A percentile compares a stretch with the other conserved stretches of the same genome.
These are phyloP conservation scores for Scutellaria minor DNA, from an alignment of 257 asterid species.

Conservation along the genomic window DNA sequence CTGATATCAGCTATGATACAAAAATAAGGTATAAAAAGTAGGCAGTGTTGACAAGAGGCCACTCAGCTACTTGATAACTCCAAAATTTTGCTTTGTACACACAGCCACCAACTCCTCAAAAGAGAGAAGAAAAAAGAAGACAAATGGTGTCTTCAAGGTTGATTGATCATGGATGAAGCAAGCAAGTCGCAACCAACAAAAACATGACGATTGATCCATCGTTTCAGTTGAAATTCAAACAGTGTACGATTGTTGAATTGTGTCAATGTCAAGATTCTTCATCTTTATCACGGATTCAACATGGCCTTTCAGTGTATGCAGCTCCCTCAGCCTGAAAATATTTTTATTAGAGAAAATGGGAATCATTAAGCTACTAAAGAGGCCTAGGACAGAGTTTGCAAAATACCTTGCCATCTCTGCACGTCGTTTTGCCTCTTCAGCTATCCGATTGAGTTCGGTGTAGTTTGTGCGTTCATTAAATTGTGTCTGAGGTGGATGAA, in stretches of 20 bases:
- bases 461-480: slow-evolving; percentile 41
- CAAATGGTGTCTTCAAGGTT: neutral
- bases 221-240: slow-evolving; percentile 43
- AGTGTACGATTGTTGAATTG: slow-evolving; percentile 70
- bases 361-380: neutral
- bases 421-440: slow-evolving; percentile 66
- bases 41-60: neutral
- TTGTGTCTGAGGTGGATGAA: slow-evolving; percentile 56
- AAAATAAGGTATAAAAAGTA: slow-evolving; percentile 13
- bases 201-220: neutral
- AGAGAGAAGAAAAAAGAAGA: neutral
- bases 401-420: slow-evolving; percentile 76
- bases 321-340: slow-evolving; percentile 56
- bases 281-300: slow-evolving; percentile 66
- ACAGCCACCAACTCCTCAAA: neutral
- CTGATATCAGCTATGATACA: neutral
- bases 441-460: slow-evolving; percentile 67
- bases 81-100: slow-evolving; percentile 19
- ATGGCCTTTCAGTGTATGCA: slow-evolving; percentile 63
- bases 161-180: slow-evolving; percentile 7
- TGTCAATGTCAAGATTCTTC: slow-evolving; percentile 78
- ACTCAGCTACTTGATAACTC: neutral
- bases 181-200: slow-evolving; percentile 8
- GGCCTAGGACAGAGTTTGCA: neutral
- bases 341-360: neutral